phyloP scores from a whole-genome alignment of 345 rosid species.

The Hirschfeldia incana region DNA sequence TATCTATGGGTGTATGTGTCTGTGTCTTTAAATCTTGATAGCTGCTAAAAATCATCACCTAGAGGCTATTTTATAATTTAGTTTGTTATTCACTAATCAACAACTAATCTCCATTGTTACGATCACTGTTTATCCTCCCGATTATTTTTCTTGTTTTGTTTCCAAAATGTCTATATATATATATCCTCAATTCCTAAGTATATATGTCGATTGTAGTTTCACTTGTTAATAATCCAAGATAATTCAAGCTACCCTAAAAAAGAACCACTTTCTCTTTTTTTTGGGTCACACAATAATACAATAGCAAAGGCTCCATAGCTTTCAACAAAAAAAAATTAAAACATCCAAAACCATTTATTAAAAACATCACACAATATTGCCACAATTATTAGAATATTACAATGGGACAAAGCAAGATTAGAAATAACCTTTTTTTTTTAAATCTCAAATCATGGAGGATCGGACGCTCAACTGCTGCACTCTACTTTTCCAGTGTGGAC shows the following conservation, averaged over 20 bases:
- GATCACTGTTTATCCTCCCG: neutral
- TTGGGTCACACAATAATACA: constrained; percentile 13
- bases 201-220: neutral
- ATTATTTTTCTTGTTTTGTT: neutral
- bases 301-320: neutral
- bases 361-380: constrained; percentile 21
- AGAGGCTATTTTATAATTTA: neutral
- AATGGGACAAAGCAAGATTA: constrained; percentile 16
- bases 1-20: too few relatives aligned
- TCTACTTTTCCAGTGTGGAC: constrained; percentile 29
- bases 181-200: neutral
- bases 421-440: neutral
- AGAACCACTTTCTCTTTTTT: neutral
- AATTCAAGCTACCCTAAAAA: neutral
- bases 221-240: neutral
- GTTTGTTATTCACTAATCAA: constrained; percentile 2
- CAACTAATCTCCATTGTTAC: neutral
- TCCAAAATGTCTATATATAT: neutral
- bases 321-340: neutral
- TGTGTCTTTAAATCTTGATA: too few relatives aligned
- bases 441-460: constrained; percentile 35
- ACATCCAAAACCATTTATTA: constrained; percentile 14
- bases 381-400: constrained; percentile 15
- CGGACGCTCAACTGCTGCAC: constrained; percentile 41
- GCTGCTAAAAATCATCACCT: neutral